These are phyloP conservation scores for Scedosporium minutisporum DNA, from an alignment of 2,329 filamentous ascomycete species.

Conservation along the genomic window DNA sequence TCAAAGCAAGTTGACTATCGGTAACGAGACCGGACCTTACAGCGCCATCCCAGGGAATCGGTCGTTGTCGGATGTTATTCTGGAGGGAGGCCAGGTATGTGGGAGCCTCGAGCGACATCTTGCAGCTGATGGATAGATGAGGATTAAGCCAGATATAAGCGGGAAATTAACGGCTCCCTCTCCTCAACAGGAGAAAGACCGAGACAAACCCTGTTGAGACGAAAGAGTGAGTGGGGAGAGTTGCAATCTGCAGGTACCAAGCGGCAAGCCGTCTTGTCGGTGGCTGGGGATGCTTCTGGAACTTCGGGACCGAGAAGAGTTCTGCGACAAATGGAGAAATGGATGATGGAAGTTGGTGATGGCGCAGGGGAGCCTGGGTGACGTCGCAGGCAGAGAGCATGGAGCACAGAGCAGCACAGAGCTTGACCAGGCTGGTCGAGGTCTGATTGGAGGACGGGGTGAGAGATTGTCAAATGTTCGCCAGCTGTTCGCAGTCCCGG, in stretches of 20 bases:
- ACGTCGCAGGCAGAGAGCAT: background rate
- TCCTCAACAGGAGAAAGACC: background rate
- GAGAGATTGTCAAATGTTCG: no score
- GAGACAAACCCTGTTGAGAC: background rate
- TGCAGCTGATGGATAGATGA: background rate
- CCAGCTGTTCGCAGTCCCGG: no score
- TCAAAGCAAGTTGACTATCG: constrained; percentile 87
- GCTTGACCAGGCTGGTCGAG: background rate
- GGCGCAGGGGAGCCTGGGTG: background rate
- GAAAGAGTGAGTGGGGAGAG: background rate
- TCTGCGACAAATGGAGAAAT: background rate
- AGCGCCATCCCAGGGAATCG: constrained; percentile 96
- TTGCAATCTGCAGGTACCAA: background rate
- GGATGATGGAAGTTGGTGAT: background rate
- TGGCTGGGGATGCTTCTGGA: background rate
- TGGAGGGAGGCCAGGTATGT: constrained; percentile 78
- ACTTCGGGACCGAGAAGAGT: background rate
- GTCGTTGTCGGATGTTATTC: constrained; percentile 92
- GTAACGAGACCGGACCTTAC: constrained; percentile 89
- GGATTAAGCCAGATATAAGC: background rate
- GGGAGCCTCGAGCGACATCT: constrained; percentile 85
- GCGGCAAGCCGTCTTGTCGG: background rate
- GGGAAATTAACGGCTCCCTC: background rate
- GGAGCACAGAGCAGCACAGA: background rate
- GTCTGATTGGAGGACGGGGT: background rate